Conservation (phyloP, 306 rosid species). For the Cucurbita pepo region DNA sequence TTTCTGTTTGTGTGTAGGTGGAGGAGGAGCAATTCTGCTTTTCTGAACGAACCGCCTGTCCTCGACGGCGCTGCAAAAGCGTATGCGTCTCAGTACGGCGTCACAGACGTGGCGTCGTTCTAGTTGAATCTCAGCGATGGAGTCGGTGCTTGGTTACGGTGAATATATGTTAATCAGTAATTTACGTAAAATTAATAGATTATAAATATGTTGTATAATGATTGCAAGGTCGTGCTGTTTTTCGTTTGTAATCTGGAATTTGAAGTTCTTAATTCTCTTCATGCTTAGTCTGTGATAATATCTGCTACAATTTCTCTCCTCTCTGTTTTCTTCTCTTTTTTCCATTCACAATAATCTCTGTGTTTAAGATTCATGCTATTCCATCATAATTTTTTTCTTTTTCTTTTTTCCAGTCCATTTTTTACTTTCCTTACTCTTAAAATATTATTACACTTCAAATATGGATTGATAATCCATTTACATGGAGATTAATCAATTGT, state of each 20-base stretch:
- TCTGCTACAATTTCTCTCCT: not conserved
- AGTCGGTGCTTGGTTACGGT: not conserved
- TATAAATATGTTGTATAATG: not conserved
- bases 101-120: constrained; percentile 9
- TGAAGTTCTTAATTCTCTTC: not conserved
- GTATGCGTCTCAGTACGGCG: constrained; percentile 39
- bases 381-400: no score
- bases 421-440: no score
- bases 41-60: constrained; percentile 67
- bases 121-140: not conserved
- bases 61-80: constrained; percentile 30
- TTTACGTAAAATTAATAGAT: not conserved
- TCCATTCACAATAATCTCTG: not conserved
- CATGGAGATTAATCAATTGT: no score
- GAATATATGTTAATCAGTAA: not conserved
- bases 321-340: not conserved
- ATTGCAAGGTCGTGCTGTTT: not conserved
- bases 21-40: constrained; percentile 77
- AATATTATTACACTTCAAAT: no score
- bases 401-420: no score
- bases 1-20: constrained; percentile 35
- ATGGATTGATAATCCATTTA: no score
- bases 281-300: not conserved
- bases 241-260: not conserved
- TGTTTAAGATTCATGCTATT: not conserved